Percentiles rank a stretch among this genome's conserved stretches.
Conservation (phyloP, 257 asterid species). For the Cynanchum wilfordii region DNA sequence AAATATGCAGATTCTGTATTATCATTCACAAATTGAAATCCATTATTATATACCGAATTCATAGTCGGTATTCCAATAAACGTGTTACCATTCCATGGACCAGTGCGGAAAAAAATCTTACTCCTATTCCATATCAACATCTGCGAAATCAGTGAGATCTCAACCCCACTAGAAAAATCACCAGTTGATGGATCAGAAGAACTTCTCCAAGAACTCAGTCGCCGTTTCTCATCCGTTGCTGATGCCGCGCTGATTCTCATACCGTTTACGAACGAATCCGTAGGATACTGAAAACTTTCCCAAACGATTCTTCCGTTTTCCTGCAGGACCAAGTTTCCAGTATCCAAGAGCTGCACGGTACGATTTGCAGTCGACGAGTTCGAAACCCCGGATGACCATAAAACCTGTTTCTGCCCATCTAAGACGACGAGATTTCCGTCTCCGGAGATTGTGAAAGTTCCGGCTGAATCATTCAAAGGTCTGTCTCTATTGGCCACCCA, state of each 20-base stretch:
- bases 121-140: conserved; percentile 29
- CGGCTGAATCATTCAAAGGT: conserved; percentile 36
- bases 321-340: conserved; percentile 44
- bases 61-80: conserved; percentile 21
- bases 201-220: conserved; percentile 39
- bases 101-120: conserved; percentile 39
- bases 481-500: conserved; percentile 59
- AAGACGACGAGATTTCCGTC: conserved; percentile 41
- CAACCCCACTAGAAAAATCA: conserved; percentile 24
- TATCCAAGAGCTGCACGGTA: conserved; percentile 35
- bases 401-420: conserved; percentile 16
- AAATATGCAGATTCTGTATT: conserved; percentile 8
- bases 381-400: conserved; percentile 44
- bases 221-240: conserved; percentile 18
- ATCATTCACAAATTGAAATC: conserved; percentile 3
- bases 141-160: conserved; percentile 27
- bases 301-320: conserved; percentile 32
- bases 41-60: conserved; percentile 6
- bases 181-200: conserved; percentile 43
- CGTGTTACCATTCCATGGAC: conserved; percentile 28
- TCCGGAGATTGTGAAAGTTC: conserved; percentile 30
- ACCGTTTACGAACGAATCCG: conserved; percentile 28
- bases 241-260: conserved; percentile 36
- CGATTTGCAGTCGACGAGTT: conserved; percentile 17
- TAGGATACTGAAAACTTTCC: conserved; percentile 46